Percentiles rank a stretch among this genome's conserved stretches.
Conservation (phyloP, 345 rosid species). For the Salix suchowensis region DNA sequence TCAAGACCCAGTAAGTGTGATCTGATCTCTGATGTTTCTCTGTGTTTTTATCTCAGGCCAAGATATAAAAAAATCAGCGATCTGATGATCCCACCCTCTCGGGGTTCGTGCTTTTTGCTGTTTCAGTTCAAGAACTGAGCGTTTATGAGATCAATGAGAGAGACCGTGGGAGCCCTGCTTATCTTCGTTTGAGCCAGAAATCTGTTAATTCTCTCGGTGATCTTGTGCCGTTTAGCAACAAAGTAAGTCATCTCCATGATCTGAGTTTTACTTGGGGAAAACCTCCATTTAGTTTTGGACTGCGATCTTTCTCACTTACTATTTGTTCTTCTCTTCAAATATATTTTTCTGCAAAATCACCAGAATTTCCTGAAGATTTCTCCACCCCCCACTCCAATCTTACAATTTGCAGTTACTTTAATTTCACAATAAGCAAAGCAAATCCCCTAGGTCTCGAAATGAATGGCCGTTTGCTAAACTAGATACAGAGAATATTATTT, state of each 20-base stretch:
- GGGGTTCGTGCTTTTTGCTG: neutral
- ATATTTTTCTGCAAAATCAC: neutral
- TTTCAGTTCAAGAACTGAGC: constrained; percentile 55
- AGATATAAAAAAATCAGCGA: neutral
- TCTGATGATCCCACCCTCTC: neutral
- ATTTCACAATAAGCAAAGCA: neutral
- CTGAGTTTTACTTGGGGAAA: constrained; percentile 5
- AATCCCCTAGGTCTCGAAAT: neutral
- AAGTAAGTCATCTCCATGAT: constrained; percentile 27
- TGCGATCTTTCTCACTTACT: neutral
- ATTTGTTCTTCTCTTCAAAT: neutral
- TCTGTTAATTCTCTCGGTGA: constrained; percentile 81
- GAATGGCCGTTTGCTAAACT: too few relatives aligned
- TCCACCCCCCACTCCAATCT: neutral
- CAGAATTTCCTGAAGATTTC: neutral
- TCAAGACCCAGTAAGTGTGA: constrained; percentile 27
- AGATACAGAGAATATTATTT: too few relatives aligned
- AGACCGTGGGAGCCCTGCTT: constrained; percentile 82
- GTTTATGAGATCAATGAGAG: constrained; percentile 88
- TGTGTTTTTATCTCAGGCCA: neutral
- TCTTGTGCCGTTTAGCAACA: constrained; percentile 86
- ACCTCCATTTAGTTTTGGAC: neutral
- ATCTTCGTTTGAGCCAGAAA: constrained; percentile 67
- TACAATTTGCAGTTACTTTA: too few relatives aligned
- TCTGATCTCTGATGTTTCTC: neutral